Evolutionary conservation across 2,329 filamentous ascomycete genomes (phyloP).

Genomic region (Colletotrichum caudatum): DNA sequence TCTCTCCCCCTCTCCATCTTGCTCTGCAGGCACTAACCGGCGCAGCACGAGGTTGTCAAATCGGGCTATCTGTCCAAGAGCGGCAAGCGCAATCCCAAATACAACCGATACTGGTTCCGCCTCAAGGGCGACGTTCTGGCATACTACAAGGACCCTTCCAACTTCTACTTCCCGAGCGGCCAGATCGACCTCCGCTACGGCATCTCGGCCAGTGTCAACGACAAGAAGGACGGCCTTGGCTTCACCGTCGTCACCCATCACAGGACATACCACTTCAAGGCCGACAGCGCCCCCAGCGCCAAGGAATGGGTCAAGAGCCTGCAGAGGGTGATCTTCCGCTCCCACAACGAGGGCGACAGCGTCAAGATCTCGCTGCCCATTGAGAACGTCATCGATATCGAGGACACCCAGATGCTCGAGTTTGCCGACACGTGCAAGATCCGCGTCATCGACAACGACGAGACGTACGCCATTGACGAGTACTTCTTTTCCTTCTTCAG

Average conservation of each 20-base stretch:
- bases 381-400: slow-evolving; percentile 89
- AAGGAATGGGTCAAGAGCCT: slow-evolving; percentile 97
- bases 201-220: slow-evolving; percentile 83
- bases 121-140: slow-evolving; percentile 92
- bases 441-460: slow-evolving; percentile 90
- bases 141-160: slow-evolving; percentile 86
- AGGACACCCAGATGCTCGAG: slow-evolving; percentile 90
- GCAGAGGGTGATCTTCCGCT: slow-evolving; percentile 94
- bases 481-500: slow-evolving; percentile 98
- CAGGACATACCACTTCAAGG: slow-evolving; percentile 86
- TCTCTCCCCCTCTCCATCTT: too few relatives aligned
- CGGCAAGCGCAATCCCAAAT: slow-evolving; percentile 88
- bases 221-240: slow-evolving; percentile 80
- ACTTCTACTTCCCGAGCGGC: slow-evolving; percentile 91
- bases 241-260: slow-evolving; percentile 88
- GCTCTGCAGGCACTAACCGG: not conserved
- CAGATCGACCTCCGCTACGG: slow-evolving; percentile 94
- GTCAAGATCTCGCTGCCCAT: slow-evolving; percentile 95
- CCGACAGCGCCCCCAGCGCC: slow-evolving; percentile 87
- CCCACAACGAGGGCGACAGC: slow-evolving; percentile 95
- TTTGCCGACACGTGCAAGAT: slow-evolving; percentile 96
- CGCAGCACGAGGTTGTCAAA: slow-evolving; percentile 78
- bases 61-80: slow-evolving; percentile 91
- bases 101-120: slow-evolving; percentile 92
- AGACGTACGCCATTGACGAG: slow-evolving; percentile 96